A percentile compares a stretch with the other conserved stretches of the same genome.
Conservation (phyloP, 2,329 filamentous ascomycete genomes). For the Dactylellina parvicollis region DNA sequence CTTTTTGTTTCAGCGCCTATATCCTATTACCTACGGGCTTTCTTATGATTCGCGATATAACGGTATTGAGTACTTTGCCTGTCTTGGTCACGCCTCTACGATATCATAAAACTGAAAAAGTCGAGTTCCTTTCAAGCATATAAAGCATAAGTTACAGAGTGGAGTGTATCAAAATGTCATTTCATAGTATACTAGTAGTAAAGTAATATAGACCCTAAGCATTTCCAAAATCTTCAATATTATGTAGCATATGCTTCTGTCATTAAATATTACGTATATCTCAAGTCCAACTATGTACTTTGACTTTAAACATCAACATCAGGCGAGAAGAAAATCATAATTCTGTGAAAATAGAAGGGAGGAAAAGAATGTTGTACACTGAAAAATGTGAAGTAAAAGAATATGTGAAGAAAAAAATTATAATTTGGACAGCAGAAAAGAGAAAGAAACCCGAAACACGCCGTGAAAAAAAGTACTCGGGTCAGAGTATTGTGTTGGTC, state of each 20-base stretch:
- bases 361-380: slow-evolving; percentile 26
- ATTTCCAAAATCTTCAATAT: slow-evolving; percentile 1
- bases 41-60: background rate
- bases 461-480: slow-evolving; percentile 8
- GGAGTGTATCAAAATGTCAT: background rate
- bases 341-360: slow-evolving; percentile 13
- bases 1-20: background rate
- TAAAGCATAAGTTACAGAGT: too few species aligned
- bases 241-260: background rate
- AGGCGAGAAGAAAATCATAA: background rate
- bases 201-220: background rate
- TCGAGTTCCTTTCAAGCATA: background rate
- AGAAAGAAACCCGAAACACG: slow-evolving; percentile 23
- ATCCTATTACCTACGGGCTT: background rate
- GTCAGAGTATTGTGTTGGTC: background rate
- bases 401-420: slow-evolving; percentile 13
- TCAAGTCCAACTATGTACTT: slow-evolving; percentile 1
- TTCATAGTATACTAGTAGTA: background rate
- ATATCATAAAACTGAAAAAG: background rate
- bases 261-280: background rate
- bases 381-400: slow-evolving; percentile 2
- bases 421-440: slow-evolving; percentile 11
- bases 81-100: background rate
- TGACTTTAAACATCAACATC: background rate
- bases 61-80: too few species aligned